Percentiles rank a stretch among this genome's conserved stretches.
Conservation (phyloP, 108 stramenopile species). For the Pseudonitzschia multistriata region DNA sequence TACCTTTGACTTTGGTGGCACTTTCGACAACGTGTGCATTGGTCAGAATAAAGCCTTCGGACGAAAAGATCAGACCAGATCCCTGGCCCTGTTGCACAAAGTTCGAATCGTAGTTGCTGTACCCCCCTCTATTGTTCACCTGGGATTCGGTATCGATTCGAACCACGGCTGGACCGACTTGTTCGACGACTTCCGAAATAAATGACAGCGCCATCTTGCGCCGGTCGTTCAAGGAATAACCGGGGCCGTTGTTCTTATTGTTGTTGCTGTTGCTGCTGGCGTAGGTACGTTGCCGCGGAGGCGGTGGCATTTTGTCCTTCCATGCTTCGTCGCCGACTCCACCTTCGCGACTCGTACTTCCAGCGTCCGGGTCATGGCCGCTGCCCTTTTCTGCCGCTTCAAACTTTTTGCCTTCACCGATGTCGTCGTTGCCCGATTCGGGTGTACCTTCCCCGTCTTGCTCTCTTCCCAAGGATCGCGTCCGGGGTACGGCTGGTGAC, state of each 20-base stretch:
- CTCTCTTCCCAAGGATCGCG: no score
- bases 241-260: background rate
- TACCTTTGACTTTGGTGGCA: constrained; percentile 58
- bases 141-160: constrained; percentile 86
- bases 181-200: constrained; percentile 71
- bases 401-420: no score
- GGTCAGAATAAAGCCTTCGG: constrained; percentile 80
- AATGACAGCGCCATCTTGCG: constrained; percentile 25
- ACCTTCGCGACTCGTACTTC: background rate
- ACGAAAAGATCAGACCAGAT: constrained; percentile 79
- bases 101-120: constrained; percentile 21
- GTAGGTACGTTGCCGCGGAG: background rate
- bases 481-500: background rate
- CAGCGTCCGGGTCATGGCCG: background rate
- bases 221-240: constrained; percentile 7
- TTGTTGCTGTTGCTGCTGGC: background rate
- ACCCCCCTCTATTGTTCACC: constrained; percentile 22
- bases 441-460: background rate
- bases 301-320: constrained; percentile 7
- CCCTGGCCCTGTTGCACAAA: constrained; percentile 81
- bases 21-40: constrained; percentile 92
- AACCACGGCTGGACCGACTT: constrained; percentile 80
- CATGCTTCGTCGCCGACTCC: background rate
- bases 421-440: background rate
- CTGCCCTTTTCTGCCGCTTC: background rate